Base-by-base conservation (phyloP, 83 land plant genomes). In the Isoetes engelmannii region DNA sequence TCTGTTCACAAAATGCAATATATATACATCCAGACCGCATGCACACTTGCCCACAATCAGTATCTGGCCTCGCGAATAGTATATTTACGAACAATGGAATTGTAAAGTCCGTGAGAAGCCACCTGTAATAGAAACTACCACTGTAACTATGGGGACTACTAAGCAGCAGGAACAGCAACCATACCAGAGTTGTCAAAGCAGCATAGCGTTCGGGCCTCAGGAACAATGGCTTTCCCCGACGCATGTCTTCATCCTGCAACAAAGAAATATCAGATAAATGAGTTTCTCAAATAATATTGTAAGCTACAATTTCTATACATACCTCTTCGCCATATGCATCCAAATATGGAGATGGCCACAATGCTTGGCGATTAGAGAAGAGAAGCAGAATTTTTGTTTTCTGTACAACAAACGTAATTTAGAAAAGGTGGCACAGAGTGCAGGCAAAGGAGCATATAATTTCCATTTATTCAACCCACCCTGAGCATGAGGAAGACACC, bases 241-340 rank as follows among this genome's bases (percentile, higher is more conserved):
- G 67, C 91, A 89, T 80, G 0, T 84, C 91, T 75, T 51, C 13
- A 78, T 92, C 97, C 97, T 92, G 75, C n/a, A 71, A 74, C 48
- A 10, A 48, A 55, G 9, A 69, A 15, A 64, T 8, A 51, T 13
- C 17, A 53, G 7, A 61, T 28, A 28, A 28, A 18, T 18, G 19
- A 59, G 55, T 51, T 51, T 28, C 37, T 28, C 37, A 28, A 28
- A 28, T 28, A 28, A 28, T 28, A 28, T 51, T 51, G 55, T 3
- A 51, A 17, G 15, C 17, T 12, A 12, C 15, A 17, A 51, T 28
- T 0, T 28, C 37, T 28, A 28, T 1, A 4, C 18, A 18, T 18
- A 86, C 96, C 87, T 91, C 92, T 72, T 91, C 96, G 51, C 96
- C 96, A 88, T 84, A 91, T 13, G 82, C 86, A 79, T 88, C 96